A percentile compares a stretch with the other conserved stretches of the same genome.
phyloP scores from a whole-genome alignment of 2,329 filamentous ascomycete genomes.

The Cordyceps fumosorosea region DNA sequence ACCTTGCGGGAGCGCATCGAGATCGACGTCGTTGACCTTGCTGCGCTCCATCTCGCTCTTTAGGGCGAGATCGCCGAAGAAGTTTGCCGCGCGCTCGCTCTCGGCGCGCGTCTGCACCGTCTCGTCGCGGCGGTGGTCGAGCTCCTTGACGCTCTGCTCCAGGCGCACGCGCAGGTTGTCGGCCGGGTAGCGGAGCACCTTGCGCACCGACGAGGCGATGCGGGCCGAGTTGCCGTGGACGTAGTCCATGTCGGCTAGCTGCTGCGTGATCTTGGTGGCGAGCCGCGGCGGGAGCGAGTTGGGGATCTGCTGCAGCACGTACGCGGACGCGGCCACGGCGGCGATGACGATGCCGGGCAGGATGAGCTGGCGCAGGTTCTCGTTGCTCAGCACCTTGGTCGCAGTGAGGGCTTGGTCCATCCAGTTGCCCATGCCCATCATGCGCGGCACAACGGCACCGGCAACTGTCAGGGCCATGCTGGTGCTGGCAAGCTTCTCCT shows the following conservation, averaged over 20 bases:
- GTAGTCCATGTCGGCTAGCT: slow-evolving; percentile 80
- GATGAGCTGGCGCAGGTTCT: slow-evolving; percentile 73
- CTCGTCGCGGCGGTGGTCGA: slow-evolving; percentile 71
- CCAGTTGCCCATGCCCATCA: slow-evolving; percentile 82
- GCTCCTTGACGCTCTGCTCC: slow-evolving; percentile 77
- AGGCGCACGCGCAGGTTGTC: slow-evolving; percentile 79
- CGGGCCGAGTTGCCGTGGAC: slow-evolving; percentile 81
- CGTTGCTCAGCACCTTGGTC: slow-evolving; percentile 71
- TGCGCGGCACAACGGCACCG: slow-evolving; percentile 73
- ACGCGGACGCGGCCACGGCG: slow-evolving; percentile 71
- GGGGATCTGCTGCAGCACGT: slow-evolving; percentile 81
- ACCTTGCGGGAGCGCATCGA: slow-evolving; percentile 44
- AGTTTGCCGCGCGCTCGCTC: slow-evolving; percentile 81
- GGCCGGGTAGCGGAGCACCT: slow-evolving; percentile 80
- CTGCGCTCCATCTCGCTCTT: slow-evolving; percentile 49
- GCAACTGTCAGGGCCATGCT: slow-evolving; percentile 91
- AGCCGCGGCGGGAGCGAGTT: slow-evolving; percentile 81
- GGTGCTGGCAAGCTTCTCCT: slow-evolving; percentile 91
- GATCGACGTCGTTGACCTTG: slow-evolving; percentile 45
- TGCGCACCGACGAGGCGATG: slow-evolving; percentile 79
- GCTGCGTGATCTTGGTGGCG: slow-evolving; percentile 73
- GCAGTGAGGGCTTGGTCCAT: slow-evolving; percentile 79
- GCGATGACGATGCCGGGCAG: slow-evolving; percentile 70
- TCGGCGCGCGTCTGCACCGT: slow-evolving; percentile 75
- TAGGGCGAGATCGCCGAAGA: slow-evolving; percentile 79